Evolutionary conservation across 768 basidiomycete genomes (phyloP), one percentile per base, ranked within the genome.

Genomic region (Collybia nuda): DNA sequence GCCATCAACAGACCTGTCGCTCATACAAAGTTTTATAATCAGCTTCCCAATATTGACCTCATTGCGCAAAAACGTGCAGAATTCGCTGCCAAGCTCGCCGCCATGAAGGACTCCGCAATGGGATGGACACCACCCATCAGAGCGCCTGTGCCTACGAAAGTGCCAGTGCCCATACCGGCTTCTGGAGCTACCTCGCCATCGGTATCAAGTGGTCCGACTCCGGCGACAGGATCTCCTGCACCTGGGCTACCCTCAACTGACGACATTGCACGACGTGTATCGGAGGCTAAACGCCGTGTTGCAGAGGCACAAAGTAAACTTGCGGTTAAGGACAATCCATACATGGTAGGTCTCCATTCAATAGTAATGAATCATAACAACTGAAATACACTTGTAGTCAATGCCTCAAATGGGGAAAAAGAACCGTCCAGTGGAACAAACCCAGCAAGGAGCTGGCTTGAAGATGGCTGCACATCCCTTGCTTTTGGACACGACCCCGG

Each of bases 391-490:
- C 1, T 26, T 44, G 12, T 51, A 88, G 82, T 72, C 84, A 2
- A 66, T 80, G 53, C 74, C 84, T 9, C 76, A 79, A 59, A 66
- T 69, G 4, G 73, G 73, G 46, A 85, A 81, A 70, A 77, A 80
- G 68, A 79, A 74, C 47, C 72, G 76, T 28, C 79, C 76, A 3
- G 60, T 62, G 5, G 88, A 88, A 51, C 79, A 82, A 35, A 72
- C 83, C 2, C 90, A 88, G 37, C 87, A 87, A 67, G 89, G 91
- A 42, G 85, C 85, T 3, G 91, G 91, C 14, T 71, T 94, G 47
- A 90, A 90, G 66, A 93, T 94, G 89, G 85, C 90, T 1, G 92
- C 92, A 0, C 93, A 95, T 65, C 93, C 93, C 2, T 73, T 94
- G 19, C 67, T 96, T 21, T 75, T 94, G 32, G 91, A 93, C 40